These are phyloP conservation scores for Agrocybe praecox DNA, from an alignment of 768 basidiomycete genomes.

Conservation along the genomic window DNA sequence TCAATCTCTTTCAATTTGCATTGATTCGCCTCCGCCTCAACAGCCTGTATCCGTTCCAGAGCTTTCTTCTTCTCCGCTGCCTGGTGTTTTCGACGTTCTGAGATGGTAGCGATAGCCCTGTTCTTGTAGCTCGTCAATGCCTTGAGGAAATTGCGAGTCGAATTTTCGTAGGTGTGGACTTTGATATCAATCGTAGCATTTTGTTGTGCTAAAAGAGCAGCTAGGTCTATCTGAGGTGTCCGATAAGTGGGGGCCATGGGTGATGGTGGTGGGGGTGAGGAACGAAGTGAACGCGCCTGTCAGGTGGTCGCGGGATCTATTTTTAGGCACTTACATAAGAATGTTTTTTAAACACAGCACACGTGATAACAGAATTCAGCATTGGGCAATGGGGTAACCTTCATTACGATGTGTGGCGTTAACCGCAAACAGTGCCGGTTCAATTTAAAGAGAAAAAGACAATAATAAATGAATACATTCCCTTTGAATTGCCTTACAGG, in stretches of 20 bases:
- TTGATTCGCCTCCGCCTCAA: conserved; percentile 70
- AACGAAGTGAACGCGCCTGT: background rate
- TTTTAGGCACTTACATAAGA: too few species aligned
- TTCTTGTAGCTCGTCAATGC: conserved; percentile 75
- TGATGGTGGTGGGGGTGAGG: background rate
- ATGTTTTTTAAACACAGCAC: too few species aligned
- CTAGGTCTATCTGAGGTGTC: conserved; percentile 64
- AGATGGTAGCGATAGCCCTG: conserved; percentile 68
- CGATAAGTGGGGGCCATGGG: conserved; percentile 30
- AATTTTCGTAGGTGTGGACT: conserved; percentile 60
- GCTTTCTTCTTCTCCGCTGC: conserved; percentile 62
- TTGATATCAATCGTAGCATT: conserved; percentile 68
- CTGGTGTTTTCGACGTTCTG: conserved; percentile 65
- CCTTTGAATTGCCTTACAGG: too few species aligned
- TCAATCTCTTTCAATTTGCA: conserved; percentile 83
- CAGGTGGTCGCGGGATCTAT: background rate
- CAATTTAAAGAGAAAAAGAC: too few species aligned
- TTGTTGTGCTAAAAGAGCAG: conserved; percentile 52
- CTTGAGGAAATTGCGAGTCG: conserved; percentile 72
- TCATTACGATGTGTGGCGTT: too few species aligned
- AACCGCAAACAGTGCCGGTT: too few species aligned
- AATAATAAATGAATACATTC: too few species aligned
- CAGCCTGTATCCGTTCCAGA: conserved; percentile 59
- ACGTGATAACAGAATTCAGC: too few species aligned
- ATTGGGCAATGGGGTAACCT: too few species aligned